These are phyloP conservation scores for Anacardium occidentale DNA, from an alignment of 345 rosid genomes.

Conservation along the genomic window DNA sequence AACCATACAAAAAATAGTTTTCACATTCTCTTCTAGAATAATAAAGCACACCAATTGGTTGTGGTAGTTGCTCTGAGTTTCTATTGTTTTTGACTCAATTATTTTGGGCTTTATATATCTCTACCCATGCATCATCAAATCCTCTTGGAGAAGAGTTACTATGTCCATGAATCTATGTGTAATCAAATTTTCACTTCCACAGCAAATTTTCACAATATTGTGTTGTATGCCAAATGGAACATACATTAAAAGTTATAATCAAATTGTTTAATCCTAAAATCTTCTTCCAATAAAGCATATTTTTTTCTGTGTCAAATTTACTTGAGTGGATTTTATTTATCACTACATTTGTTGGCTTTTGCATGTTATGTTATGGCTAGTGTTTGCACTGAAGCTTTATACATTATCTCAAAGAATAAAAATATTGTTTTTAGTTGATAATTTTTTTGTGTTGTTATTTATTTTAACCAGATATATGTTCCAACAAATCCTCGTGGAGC, in stretches of 20 bases:
- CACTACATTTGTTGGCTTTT: background rate
- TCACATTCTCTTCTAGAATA: background rate
- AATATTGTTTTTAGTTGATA: background rate
- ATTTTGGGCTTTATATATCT: background rate
- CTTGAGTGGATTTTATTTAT: background rate
- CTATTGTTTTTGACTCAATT: background rate
- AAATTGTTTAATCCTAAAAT: background rate
- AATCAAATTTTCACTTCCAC: slow-evolving; percentile 40
- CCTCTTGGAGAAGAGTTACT: slow-evolving; percentile 75
- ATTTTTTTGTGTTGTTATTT: slow-evolving; percentile 18
- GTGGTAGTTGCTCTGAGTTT: background rate
- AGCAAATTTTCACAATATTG: background rate
- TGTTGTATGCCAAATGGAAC: background rate
- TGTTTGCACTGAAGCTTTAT: background rate
- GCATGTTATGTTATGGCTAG: background rate
- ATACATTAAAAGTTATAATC: background rate
- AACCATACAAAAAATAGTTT: background rate
- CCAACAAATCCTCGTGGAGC: slow-evolving; percentile 90
- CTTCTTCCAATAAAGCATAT: background rate
- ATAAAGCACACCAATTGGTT: background rate
- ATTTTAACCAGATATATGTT: slow-evolving; percentile 61
- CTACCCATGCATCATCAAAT: slow-evolving; percentile 25
- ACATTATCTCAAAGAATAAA: background rate
- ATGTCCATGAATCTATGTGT: slow-evolving; percentile 63
- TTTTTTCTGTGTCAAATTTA: background rate